phyloP scores from a whole-genome alignment of 176 grass and related monocot genomes.

The Guadua angustifolia region DNA sequence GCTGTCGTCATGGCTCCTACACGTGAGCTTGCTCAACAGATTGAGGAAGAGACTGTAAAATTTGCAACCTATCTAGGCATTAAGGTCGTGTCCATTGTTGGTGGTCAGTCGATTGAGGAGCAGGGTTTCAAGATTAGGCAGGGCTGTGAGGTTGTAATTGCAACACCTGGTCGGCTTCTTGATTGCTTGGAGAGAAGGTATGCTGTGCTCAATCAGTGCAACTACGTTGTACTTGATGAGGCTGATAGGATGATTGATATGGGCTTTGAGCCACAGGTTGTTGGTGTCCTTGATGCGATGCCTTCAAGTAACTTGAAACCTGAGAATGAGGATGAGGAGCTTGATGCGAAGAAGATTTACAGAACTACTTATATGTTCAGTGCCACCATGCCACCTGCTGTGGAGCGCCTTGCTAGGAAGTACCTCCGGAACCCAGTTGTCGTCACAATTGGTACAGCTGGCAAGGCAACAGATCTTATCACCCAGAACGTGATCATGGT shows the following conservation, averaged over 20 bases:
- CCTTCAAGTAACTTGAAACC: constrained; percentile 98
- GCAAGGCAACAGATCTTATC: constrained; percentile 95
- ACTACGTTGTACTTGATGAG: constrained; percentile 97
- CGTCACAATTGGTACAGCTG: constrained; percentile 94
- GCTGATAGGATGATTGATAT: constrained; percentile 99
- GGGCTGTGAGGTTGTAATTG: constrained; percentile 97
- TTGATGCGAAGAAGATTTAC: constrained; percentile 95
- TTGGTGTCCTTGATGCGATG: constrained; percentile 93
- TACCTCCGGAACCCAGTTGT: constrained; percentile 96
- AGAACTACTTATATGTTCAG: constrained; percentile 99
- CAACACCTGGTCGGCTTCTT: constrained; percentile 87
- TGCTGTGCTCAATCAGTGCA: constrained; percentile 96
- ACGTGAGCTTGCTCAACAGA: constrained; percentile 96
- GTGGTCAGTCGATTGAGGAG: constrained; percentile 97
- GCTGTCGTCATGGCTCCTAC: constrained; percentile 98
- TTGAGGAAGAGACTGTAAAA: constrained; percentile 97
- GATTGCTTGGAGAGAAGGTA: constrained; percentile 96
- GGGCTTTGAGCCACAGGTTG: constrained; percentile 97
- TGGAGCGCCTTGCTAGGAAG: constrained; percentile 93
- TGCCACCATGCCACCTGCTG: constrained; percentile 94
- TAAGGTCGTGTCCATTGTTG: constrained; percentile 95
- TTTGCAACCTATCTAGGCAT: constrained; percentile 93
- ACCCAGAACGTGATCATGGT: constrained; percentile 91
- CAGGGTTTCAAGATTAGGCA: constrained; percentile 94
- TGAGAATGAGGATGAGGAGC: constrained; percentile 97